These are phyloP conservation scores for Neocucurbitaria cava DNA, from an alignment of 2,329 filamentous ascomycete genomes.

Conservation along the genomic window DNA sequence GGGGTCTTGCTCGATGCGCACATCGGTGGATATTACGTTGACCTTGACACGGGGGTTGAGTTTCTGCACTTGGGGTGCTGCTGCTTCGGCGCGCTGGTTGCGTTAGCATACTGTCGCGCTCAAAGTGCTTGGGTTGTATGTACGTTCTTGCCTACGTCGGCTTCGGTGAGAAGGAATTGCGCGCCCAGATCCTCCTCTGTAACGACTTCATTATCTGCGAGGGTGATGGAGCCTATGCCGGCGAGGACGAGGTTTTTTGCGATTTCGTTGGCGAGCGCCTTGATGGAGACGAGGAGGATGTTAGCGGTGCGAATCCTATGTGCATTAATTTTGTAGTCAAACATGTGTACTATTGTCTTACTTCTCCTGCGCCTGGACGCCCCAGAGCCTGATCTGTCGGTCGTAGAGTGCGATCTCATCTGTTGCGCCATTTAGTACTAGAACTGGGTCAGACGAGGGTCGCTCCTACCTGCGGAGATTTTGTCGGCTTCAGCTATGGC, in stretches of 20 bases:
- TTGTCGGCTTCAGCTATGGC: conserved; percentile 49
- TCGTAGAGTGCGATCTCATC: conserved; percentile 98
- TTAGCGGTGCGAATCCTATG: conserved; percentile 84
- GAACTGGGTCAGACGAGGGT: neutral
- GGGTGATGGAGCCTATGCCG: conserved; percentile 87
- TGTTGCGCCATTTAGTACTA: conserved; percentile 40
- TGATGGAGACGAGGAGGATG: conserved; percentile 87
- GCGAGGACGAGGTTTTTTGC: conserved; percentile 97
- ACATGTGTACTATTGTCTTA: conserved; percentile 33
- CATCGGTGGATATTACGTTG: conserved; percentile 70
- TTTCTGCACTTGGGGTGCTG: conserved; percentile 76
- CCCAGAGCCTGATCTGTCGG: conserved; percentile 96
- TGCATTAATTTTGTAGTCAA: conserved; percentile 5
- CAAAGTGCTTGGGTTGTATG: conserved; percentile 15
- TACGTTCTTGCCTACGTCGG: conserved; percentile 76
- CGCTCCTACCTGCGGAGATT: conserved; percentile 49
- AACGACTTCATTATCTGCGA: conserved; percentile 79
- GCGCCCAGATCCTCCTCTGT: conserved; percentile 77
- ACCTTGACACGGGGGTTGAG: conserved; percentile 90
- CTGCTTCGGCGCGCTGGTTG: conserved; percentile 76
- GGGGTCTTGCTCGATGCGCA: conserved; percentile 65
- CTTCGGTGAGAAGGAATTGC: conserved; percentile 75
- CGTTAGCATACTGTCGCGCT: neutral
- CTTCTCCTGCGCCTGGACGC: conserved; percentile 89
- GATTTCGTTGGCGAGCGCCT: conserved; percentile 89